Conservation (phyloP, 306 rosid species). For the Alnus rubra region DNA sequence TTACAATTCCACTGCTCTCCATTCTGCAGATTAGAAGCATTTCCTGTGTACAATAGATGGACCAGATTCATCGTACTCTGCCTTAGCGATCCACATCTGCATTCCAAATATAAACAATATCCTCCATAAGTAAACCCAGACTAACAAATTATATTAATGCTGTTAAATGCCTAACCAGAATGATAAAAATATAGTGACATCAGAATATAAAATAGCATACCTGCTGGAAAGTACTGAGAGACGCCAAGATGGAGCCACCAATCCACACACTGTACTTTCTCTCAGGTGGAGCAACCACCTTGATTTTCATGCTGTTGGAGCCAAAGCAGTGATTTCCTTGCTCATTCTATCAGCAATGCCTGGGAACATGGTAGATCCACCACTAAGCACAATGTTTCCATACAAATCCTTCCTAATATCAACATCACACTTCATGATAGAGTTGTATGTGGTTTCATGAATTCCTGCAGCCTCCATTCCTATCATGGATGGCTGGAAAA, state of each 20-base stretch:
- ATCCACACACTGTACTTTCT: conserved; percentile 93
- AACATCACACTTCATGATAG: conserved; percentile 86
- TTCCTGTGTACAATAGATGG: conserved; percentile 93
- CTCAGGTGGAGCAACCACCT: conserved; percentile 92
- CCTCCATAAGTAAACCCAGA: conserved; percentile 12
- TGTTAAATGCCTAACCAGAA: too few species aligned
- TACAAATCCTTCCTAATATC: conserved; percentile 87
- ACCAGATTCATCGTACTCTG: conserved; percentile 87
- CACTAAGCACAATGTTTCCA: conserved; percentile 88
- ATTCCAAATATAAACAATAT: conserved; percentile 24
- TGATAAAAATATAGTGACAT: not conserved
- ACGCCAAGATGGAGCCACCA: conserved; percentile 90
- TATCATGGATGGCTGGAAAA: conserved; percentile 91
- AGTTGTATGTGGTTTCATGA: conserved; percentile 84
- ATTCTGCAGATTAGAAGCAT: conserved; percentile 57
- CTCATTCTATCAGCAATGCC: conserved; percentile 94
- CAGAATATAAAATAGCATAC: conserved; percentile 29
- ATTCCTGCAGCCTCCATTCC: conserved; percentile 90
- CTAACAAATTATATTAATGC: too few species aligned
- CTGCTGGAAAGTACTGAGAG: conserved; percentile 92
- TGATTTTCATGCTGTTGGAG: conserved; percentile 91
- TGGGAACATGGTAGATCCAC: conserved; percentile 88
- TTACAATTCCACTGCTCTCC: conserved; percentile 20
- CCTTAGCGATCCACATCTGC: conserved; percentile 97
- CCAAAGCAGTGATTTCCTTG: conserved; percentile 84